These are phyloP conservation scores for Sclerotinia subarctica DNA, from an alignment of 2,329 filamentous ascomycete species.

Conservation along the genomic window DNA sequence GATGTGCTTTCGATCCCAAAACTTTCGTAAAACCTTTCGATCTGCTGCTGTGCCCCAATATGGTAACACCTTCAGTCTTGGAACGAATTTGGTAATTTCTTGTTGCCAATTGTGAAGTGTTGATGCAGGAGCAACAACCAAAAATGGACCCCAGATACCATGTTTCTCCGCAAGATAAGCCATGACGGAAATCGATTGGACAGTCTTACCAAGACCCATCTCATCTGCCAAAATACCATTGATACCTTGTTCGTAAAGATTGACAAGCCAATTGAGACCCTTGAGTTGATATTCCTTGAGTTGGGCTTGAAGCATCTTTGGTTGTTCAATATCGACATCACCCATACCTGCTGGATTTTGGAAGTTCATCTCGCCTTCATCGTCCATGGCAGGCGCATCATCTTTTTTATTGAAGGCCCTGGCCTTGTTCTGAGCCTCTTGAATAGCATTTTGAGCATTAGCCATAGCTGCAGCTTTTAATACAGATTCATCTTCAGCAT, in stretches of 20 bases:
- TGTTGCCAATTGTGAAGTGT: conserved; percentile 99
- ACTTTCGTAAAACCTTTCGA: conserved; percentile 93
- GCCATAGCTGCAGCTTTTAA: conserved; percentile 84
- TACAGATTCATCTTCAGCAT: conserved; percentile 84
- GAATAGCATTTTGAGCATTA: conserved; percentile 93
- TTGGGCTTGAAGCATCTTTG: conserved; percentile 87
- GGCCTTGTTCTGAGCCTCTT: conserved; percentile 89
- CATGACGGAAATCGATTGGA: conserved; percentile 99
- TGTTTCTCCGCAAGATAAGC: conserved; percentile 95
- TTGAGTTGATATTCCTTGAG: conserved; percentile 99
- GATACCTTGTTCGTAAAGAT: conserved; percentile 98
- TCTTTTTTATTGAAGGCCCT: conserved; percentile 82
- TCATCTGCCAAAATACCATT: conserved; percentile 98
- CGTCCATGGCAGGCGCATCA: conserved; percentile 66
- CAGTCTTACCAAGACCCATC: conserved; percentile 99
- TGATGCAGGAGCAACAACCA: conserved; percentile 93
- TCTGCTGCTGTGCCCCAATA: conserved; percentile 97
- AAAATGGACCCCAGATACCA: conserved; percentile 96
- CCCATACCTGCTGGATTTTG: conserved; percentile 96
- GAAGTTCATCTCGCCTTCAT: conserved; percentile 99
- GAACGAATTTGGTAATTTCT: conserved; percentile 93
- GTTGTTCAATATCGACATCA: conserved; percentile 90
- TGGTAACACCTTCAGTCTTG: conserved; percentile 88
- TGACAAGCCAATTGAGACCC: conserved; percentile 98
- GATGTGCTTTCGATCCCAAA: conserved; percentile 97